These are phyloP conservation scores for Nosema muscidifuracis DNA, from an alignment of 371 early-diverging fungal genomes.

Conservation along the genomic window DNA sequence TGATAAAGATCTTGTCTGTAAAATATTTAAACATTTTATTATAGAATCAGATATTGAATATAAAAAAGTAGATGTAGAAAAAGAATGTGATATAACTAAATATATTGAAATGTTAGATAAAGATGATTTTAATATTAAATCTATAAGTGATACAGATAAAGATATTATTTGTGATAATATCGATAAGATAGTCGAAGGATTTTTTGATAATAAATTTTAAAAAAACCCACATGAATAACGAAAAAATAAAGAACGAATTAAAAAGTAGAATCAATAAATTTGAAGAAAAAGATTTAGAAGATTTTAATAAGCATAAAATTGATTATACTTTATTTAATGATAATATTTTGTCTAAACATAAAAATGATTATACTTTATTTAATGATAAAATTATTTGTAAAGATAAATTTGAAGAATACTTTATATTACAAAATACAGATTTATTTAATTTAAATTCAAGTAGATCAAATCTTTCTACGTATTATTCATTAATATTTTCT, in stretches of 20 bases:
- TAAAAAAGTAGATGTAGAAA: not conserved
- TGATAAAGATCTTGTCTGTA: not conserved
- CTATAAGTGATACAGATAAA: not conserved
- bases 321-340: too few species aligned
- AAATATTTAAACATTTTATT: constrained; percentile 1
- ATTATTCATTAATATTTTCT: not conserved
- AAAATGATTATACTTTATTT: too few species aligned
- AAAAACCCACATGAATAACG: too few species aligned
- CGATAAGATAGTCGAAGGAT: not conserved
- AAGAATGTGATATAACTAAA: not conserved
- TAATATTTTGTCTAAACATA: too few species aligned
- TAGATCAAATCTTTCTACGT: not conserved
- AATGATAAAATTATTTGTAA: too few species aligned
- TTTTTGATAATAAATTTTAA: too few species aligned
- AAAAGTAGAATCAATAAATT: too few species aligned
- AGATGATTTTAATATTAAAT: not conserved
- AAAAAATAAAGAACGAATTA: too few species aligned
- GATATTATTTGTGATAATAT: not conserved
- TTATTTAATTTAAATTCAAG: not conserved
- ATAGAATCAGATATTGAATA: too few species aligned
- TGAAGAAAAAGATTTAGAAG: too few species aligned
- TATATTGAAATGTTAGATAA: not conserved
- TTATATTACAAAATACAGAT: not conserved
- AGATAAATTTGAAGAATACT: too few species aligned
- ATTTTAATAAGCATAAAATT: too few species aligned